phyloP scores from a whole-genome alignment of 371 early-diverging fungal genomes.

The Mortierella sp. region DNA sequence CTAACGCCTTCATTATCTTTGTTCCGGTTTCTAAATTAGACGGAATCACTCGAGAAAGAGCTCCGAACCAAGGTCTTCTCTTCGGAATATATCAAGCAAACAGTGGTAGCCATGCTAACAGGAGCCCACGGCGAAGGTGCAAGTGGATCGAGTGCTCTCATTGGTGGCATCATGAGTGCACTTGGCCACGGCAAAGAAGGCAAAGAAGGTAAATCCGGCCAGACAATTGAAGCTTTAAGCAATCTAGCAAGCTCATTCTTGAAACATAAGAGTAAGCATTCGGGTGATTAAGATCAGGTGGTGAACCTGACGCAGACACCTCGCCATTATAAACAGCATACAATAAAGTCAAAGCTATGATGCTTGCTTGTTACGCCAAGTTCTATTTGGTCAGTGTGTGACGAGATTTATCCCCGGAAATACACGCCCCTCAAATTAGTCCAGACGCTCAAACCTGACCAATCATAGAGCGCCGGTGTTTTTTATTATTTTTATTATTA shows the following conservation, averaged over 20 bases:
- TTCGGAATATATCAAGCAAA: constrained; percentile 43
- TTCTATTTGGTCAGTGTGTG: too few relatives aligned
- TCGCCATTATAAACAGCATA: background rate
- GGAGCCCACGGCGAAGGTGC: constrained; percentile 19
- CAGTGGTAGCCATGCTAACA: constrained; percentile 31
- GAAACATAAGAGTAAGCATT: constrained; percentile 12
- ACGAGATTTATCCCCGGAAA: background rate
- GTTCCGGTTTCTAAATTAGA: constrained; percentile 14
- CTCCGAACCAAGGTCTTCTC: constrained; percentile 55
- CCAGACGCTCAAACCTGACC: constrained; percentile 27
- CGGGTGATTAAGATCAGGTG: background rate
- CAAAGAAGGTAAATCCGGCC: constrained; percentile 53
- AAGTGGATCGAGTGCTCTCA: constrained; percentile 18
- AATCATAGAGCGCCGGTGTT: constrained; percentile 40
- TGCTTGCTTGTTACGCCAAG: too few relatives aligned
- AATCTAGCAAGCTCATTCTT: constrained; percentile 40
- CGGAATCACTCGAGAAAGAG: constrained; percentile 30
- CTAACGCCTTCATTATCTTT: background rate
- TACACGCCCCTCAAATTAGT: constrained; percentile 1
- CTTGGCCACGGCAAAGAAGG: constrained; percentile 43
- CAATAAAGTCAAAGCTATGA: background rate
- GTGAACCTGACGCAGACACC: background rate
- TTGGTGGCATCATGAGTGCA: constrained; percentile 24
- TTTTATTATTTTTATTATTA: constrained; percentile 1
- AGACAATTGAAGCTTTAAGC: constrained; percentile 51